A percentile compares a stretch with the other conserved stretches of the same genome.
These are phyloP conservation scores for Mucor saturninus DNA, from an alignment of 371 early-diverging fungal genomes.

Conservation along the genomic window DNA sequence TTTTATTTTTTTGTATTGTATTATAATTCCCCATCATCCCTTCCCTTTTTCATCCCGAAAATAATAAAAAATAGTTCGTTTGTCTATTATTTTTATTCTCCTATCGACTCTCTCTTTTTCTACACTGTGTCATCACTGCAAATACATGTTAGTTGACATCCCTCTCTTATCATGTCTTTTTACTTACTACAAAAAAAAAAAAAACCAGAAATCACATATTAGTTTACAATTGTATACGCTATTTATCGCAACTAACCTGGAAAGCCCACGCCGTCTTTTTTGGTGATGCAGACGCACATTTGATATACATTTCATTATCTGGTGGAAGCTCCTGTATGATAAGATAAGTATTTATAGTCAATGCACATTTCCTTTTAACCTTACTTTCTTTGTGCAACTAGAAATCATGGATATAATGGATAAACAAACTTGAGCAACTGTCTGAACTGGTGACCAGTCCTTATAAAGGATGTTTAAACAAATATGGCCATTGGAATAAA, in stretches of 20 bases:
- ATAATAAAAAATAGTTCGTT: background rate
- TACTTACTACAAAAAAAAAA: slow-evolving; percentile 22
- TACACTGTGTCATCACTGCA: slow-evolving; percentile 35
- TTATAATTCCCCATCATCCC: slow-evolving; percentile 3
- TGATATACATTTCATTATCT: slow-evolving; percentile 75
- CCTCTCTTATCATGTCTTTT: background rate
- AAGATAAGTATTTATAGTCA: background rate
- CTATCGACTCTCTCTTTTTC: background rate
- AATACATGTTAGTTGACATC: background rate
- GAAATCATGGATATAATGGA: slow-evolving; percentile 93
- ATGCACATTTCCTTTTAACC: background rate
- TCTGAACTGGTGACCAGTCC: slow-evolving; percentile 96
- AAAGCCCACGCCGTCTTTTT: slow-evolving; percentile 88
- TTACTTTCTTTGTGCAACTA: slow-evolving; percentile 79
- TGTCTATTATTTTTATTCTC: slow-evolving; percentile 1
- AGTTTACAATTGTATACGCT: background rate
- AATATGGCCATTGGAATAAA: slow-evolving; percentile 93
- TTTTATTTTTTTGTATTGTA: background rate
- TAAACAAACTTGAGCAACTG: slow-evolving; percentile 91
- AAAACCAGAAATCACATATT: background rate
- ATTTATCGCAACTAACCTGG: slow-evolving; percentile 49
- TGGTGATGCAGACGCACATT: slow-evolving; percentile 73
- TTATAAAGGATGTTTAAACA: slow-evolving; percentile 96
- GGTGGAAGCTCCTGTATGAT: slow-evolving; percentile 69
- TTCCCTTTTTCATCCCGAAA: background rate